Evolutionary conservation across 768 basidiomycete genomes (phyloP), one percentile per base, ranked within the genome.

Genomic region (Serendipita vermifera): DNA sequence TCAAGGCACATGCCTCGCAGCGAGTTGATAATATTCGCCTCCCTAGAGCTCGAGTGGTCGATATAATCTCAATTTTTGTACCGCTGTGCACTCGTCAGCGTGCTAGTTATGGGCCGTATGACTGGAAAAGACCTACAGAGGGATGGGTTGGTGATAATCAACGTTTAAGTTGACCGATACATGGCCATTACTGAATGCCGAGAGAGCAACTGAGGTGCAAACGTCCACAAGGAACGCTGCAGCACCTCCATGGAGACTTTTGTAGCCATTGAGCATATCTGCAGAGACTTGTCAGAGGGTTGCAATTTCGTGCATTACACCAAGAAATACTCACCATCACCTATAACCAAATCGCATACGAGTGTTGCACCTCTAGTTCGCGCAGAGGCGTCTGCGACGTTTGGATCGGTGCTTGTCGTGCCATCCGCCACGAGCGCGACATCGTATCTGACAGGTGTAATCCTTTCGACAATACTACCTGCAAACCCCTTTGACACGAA

Each of bases 191-290:
- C 17, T 51, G 46, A 51, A 51, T 15, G 46, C 46, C 7, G 46
- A 20, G 15, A 51, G 31, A 22, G 15, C n/a, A 15, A 51, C 20
- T 15, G 46, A 51, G 9, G 46, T 51, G 22, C 46, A 51, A n/a
- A 51, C 17, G 27, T 51, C 46, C 7, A 51, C 46, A 26, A 51
- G 46, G 27, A 26, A 51, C n/a, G 46, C 46, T 7, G 20, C n/a
- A n/a, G 22, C 24, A 3, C 46, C 46, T 15, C 46, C 46, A 31
- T 51, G 46, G 22, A 51, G 24, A 51, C 32, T 51, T 9, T 51
- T 7, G n/a, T 51, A 51, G n/a, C 46, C 46, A 26, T 51, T 51
- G 7, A 15, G 15, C 46, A 51, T 51, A 15, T 51, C 46, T 51
- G n/a, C 11, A 14, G 40, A 43, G 26, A 22, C 13, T 9, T 26